Evolutionary conservation across 352 stramenopile genomes (phyloP), one percentile per base, ranked within the genome.

Genomic region (Pythium coloratum): DNA sequence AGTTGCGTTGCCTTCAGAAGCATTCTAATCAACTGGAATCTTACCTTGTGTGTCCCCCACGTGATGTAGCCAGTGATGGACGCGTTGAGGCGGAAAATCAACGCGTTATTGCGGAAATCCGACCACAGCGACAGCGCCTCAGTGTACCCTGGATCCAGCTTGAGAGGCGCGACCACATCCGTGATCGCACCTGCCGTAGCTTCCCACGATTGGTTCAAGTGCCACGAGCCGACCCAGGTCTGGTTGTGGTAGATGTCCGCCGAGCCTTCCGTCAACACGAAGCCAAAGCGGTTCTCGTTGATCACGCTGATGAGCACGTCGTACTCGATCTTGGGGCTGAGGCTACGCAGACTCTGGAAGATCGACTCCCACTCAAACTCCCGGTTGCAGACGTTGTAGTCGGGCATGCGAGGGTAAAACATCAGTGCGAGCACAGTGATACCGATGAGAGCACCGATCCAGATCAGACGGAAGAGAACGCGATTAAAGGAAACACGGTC

Each of bases 301-400:
- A 94, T 89, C 32, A 92, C 84, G 38, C 88, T 96, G 64, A 92
- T 87, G 51, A 96, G 65, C 53, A 96, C 82, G 55, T 96, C 76
- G 42, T 96, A 96, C 62, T 94, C 72, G 53, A 96, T 90, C 65
- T 92, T 92, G 0, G 88, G 88, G 40, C 90, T 76, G 6, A 94
- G 55, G 40, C 76, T 86, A 50, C 78, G 70, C 47, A 96, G 72
- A 50, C 88, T 96, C 58, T 87, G 76, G 14, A 96, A 64, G 66
- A 94, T 92, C 9, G 88, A 96, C 50, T 90, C 84, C 88, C 88
- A 96, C 51, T 96, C 86, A 66, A 96, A 96, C 68, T 94, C 73
- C 16, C 87, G 88, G 47, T 96, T 96, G 81, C 88, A 96, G 20
- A 96, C 86, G 56, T 94, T 92, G 75, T 96, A 96, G 68, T 96